Conservation (phyloP, 345 rosid species). For the Lepidium africanum region DNA sequence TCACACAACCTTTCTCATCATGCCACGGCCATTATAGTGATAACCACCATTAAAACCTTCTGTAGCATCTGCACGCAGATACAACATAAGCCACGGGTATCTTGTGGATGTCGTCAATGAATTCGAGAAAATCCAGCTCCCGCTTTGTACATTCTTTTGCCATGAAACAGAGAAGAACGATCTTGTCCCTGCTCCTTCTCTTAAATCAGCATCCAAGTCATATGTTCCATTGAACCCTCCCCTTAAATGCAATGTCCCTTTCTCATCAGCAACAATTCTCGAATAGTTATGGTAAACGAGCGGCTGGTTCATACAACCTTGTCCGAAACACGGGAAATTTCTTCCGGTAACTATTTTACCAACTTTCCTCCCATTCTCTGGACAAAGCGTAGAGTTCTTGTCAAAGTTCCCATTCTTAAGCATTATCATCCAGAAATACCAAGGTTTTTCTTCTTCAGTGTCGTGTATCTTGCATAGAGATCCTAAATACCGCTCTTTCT, state of each 20-base stretch:
- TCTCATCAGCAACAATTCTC: constrained; percentile 20
- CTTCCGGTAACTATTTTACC: constrained; percentile 36
- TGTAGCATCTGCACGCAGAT: constrained; percentile 45
- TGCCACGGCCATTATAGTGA: constrained; percentile 42
- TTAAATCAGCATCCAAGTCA: constrained; percentile 43
- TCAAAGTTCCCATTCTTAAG: constrained; percentile 65
- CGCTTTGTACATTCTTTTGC: constrained; percentile 36
- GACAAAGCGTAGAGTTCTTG: constrained; percentile 48
- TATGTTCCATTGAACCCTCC: constrained; percentile 59
- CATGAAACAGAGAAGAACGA: constrained; percentile 46
- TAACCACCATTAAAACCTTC: constrained; percentile 50
- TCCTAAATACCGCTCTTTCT: constrained; percentile 49
- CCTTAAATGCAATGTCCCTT: constrained; percentile 19
- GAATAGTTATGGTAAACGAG: constrained; percentile 41
- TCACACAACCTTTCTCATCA: constrained; percentile 34
- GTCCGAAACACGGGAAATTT: constrained; percentile 53
- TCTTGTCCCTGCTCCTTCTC: constrained; percentile 17
- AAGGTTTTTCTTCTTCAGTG: constrained; percentile 26
- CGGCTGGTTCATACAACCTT: constrained; percentile 70
- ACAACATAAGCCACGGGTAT: constrained; percentile 60
- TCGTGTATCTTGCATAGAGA: constrained; percentile 39
- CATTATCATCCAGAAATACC: constrained; percentile 61
- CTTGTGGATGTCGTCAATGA: constrained; percentile 34
- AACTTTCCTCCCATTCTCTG: constrained; percentile 46
- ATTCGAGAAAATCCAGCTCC: constrained; percentile 51